phyloP scores from a whole-genome alignment of 345 rosid genomes.

The Kernera saxatilis region DNA sequence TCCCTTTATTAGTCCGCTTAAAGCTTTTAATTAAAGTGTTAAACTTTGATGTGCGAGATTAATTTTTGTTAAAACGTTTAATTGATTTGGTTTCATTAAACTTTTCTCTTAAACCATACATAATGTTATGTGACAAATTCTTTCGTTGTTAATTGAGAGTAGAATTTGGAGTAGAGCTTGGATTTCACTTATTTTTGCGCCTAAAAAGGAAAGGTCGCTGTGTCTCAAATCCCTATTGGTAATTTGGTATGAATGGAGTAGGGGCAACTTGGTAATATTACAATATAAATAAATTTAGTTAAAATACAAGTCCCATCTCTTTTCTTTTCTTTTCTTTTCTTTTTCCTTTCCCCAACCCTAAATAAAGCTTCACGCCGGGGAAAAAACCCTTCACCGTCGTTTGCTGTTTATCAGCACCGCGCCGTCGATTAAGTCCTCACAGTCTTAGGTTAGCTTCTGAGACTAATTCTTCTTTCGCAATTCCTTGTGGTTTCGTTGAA shows the following conservation, averaged over 20 bases:
- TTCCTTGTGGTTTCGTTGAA: background rate
- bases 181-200: background rate
- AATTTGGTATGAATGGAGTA: too few relatives aligned
- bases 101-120: too few relatives aligned
- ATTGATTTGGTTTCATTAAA: too few relatives aligned
- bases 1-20: too few relatives aligned
- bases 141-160: too few relatives aligned
- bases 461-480: background rate
- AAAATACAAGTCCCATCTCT: background rate
- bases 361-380: background rate
- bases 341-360: background rate
- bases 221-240: background rate
- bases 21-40: too few relatives aligned
- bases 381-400: slow-evolving; percentile 7
- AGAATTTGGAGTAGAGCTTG: background rate
- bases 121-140: background rate
- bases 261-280: background rate
- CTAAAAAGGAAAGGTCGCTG: background rate
- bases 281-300: background rate
- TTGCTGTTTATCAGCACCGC: background rate
- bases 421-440: background rate
- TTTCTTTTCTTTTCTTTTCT: background rate
- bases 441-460: background rate
- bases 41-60: too few relatives aligned
- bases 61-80: too few relatives aligned